phyloP scores from a whole-genome alignment of 176 grass and related monocot species.

The Oryza rufipogon region DNA sequence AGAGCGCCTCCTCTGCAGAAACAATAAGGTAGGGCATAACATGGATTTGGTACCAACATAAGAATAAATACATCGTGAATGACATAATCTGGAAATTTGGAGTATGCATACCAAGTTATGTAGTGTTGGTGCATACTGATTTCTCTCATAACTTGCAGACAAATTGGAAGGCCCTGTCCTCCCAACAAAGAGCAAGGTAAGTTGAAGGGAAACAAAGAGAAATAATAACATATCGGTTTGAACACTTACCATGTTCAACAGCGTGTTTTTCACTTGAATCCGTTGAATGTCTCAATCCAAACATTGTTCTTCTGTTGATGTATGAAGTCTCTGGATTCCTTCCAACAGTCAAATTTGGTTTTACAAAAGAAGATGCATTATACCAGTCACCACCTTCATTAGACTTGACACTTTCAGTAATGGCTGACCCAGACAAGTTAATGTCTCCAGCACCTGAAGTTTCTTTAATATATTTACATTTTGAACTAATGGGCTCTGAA shows the following conservation, averaged over 20 bases:
- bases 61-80: conserved; percentile 16
- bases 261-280: conserved; percentile 44
- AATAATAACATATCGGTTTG: conserved; percentile 15
- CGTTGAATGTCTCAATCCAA: conserved; percentile 33
- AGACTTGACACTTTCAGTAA: conserved; percentile 42
- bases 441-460: conserved; percentile 46
- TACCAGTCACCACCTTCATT: conserved; percentile 46
- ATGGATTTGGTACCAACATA: conserved; percentile 20
- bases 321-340: conserved; percentile 39
- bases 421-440: conserved; percentile 20
- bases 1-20: conserved; percentile 55
- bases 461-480: conserved; percentile 43
- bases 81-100: conserved; percentile 21
- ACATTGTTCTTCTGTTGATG: conserved; percentile 22
- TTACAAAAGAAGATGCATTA: conserved; percentile 36
- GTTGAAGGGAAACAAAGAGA: conserved; percentile 17
- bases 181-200: conserved; percentile 34
- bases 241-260: conserved; percentile 55
- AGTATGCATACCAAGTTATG: conserved; percentile 46
- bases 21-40: conserved; percentile 10
- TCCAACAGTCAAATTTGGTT: conserved; percentile 31
- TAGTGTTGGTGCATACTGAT: conserved; percentile 42
- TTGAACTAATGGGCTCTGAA: conserved; percentile 46
- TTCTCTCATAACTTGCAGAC: conserved; percentile 56
- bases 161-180: conserved; percentile 40